A percentile compares a stretch with the other conserved stretches of the same genome.
Conservation (phyloP, 345 rosid genomes). For the Camelina sativa region DNA sequence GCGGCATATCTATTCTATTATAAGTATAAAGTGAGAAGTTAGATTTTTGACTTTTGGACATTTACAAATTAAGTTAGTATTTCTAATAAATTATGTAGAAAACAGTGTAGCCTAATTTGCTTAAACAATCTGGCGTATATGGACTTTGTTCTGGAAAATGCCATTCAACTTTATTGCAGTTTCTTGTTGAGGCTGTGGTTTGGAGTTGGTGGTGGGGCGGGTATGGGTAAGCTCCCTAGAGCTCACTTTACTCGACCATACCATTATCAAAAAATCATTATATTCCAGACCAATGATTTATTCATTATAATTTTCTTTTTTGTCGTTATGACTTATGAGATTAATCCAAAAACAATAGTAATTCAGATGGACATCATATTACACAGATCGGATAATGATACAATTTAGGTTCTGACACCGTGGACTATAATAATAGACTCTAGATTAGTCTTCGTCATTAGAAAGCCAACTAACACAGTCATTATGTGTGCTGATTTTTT, state of each 20-base stretch:
- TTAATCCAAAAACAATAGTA: conserved; percentile 7
- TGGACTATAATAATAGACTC: conserved; percentile 14
- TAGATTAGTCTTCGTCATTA: conserved; percentile 28
- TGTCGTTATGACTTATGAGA: not conserved
- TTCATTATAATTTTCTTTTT: not conserved
- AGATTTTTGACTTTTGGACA: conserved; percentile 11
- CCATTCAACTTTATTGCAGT: conserved; percentile 13
- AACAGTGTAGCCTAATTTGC: not conserved
- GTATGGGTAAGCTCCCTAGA: conserved; percentile 3
- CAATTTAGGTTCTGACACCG: not conserved
- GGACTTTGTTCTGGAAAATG: conserved; percentile 31
- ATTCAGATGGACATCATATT: conserved; percentile 6
- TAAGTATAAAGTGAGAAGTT: conserved; percentile 15
- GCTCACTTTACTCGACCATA: conserved; percentile 30
- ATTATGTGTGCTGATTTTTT: not conserved
- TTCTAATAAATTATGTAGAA: not conserved
- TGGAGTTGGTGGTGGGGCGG: conserved; percentile 24
- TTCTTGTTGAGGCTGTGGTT: conserved; percentile 17
- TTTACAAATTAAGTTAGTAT: not conserved
- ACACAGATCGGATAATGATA: not conserved
- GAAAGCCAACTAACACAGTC: conserved; percentile 33
- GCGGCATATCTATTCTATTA: conserved; percentile 13
- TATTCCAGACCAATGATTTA: conserved; percentile 10
- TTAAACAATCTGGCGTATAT: conserved; percentile 35
- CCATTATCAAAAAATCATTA: not conserved